Conservation (phyloP, 345 rosid genomes). For the Eucalyptus curtisii region DNA sequence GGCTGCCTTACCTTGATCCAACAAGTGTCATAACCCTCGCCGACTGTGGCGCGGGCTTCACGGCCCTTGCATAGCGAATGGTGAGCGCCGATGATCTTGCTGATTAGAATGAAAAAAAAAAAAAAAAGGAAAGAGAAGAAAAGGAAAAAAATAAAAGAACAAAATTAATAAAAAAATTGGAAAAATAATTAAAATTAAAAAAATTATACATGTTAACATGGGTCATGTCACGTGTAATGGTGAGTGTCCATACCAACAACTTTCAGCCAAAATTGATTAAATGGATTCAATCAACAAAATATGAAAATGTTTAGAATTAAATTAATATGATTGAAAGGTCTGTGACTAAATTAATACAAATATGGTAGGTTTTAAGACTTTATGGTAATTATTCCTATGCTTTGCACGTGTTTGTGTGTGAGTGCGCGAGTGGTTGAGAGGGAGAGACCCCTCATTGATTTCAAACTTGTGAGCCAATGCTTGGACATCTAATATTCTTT, state of each 20-base stretch:
- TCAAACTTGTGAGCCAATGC: neutral
- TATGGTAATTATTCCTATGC: neutral
- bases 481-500: neutral
- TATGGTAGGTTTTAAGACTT: accelerated
- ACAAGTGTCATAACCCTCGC: neutral
- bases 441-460: neutral
- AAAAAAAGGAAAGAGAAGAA: too few species aligned
- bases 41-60: accelerated
- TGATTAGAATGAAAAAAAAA: too few species aligned
- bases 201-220: accelerated
- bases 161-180: too few species aligned
- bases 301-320: neutral
- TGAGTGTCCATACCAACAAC: accelerated
- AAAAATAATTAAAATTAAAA: too few species aligned
- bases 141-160: too few species aligned
- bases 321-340: neutral
- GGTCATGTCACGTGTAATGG: too few species aligned
- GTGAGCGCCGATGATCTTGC: accelerated
- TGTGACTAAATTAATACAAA: neutral
- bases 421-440: neutral
- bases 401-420: neutral
- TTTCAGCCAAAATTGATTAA: accelerated
- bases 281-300: neutral
- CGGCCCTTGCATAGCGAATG: neutral
- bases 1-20: neutral